phyloP scores from a whole-genome alignment of 495 filamentous ascomycete genomes.

The Aspergillus asperescens region DNA sequence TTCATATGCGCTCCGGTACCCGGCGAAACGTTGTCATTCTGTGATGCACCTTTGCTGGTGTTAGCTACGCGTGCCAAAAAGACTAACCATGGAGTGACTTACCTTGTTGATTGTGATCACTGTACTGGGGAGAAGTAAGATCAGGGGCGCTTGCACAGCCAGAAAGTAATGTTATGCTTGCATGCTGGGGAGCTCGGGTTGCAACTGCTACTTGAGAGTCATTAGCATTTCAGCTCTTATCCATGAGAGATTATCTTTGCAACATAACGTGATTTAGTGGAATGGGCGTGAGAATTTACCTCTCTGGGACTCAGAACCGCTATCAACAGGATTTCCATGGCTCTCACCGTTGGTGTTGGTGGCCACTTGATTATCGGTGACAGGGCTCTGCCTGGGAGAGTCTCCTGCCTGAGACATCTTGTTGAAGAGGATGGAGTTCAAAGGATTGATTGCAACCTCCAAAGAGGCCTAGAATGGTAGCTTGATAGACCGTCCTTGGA shows the following conservation, averaged over 20 bases:
- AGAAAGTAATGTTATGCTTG: not conserved
- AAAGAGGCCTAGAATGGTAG: not conserved
- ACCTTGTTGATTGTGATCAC: not conserved
- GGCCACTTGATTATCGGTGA: not conserved
- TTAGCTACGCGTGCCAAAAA: not conserved
- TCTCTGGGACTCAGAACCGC: not conserved
- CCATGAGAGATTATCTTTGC: not conserved
- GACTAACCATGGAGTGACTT: not conserved
- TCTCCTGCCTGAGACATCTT: conserved; percentile 1
- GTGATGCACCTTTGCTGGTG: not conserved
- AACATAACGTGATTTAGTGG: not conserved
- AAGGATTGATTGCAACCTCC: conserved; percentile 2
- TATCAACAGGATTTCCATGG: not conserved
- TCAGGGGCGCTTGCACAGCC: not conserved
- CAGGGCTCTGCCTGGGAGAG: not conserved
- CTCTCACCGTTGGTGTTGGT: not conserved
- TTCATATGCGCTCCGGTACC: not conserved
- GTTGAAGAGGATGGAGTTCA: not conserved
- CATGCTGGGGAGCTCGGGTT: not conserved
- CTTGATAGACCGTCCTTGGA: not conserved
- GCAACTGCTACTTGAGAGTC: not conserved
- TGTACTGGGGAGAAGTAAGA: not conserved
- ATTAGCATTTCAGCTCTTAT: not conserved
- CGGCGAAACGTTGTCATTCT: not conserved
- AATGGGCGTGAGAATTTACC: not conserved